These are phyloP conservation scores for Lineolata rhizophorae DNA, from an alignment of 495 filamentous ascomycete genomes.

Conservation along the genomic window DNA sequence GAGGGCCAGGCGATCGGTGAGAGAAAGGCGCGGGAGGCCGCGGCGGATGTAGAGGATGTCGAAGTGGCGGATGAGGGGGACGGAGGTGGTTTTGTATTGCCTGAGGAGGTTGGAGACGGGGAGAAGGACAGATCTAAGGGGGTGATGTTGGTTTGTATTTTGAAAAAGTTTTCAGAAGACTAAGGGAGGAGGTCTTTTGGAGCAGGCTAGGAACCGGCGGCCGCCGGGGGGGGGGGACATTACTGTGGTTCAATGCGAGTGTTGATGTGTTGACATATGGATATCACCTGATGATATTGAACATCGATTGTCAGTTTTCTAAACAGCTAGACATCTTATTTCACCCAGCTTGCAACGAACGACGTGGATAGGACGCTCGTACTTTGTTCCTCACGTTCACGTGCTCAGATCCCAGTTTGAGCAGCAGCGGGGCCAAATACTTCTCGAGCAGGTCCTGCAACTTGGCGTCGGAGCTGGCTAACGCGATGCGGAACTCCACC, in stretches of 20 bases:
- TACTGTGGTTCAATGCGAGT: constrained; percentile 40
- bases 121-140: constrained; percentile 45
- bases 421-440: constrained; percentile 59
- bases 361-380: too few relatives aligned
- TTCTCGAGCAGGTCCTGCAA: constrained; percentile 52
- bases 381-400: constrained; percentile 66
- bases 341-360: too few relatives aligned
- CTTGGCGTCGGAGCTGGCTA: constrained; percentile 61
- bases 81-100: constrained; percentile 61
- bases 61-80: constrained; percentile 60
- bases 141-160: too few relatives aligned
- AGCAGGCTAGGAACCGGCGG: too few relatives aligned
- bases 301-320: too few relatives aligned
- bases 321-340: too few relatives aligned
- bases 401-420: constrained; percentile 68
- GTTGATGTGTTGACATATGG: constrained; percentile 71
- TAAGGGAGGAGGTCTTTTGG: too few relatives aligned
- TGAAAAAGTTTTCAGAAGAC: too few relatives aligned
- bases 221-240: constrained; percentile 4
- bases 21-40: constrained; percentile 45
- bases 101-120: constrained; percentile 65
- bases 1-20: constrained; percentile 40
- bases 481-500: constrained; percentile 76
- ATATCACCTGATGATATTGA: too few relatives aligned
- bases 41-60: constrained; percentile 80